Base-by-base conservation (phyloP, 163 green algal genomes). In the Chlorella variabilis region DNA sequence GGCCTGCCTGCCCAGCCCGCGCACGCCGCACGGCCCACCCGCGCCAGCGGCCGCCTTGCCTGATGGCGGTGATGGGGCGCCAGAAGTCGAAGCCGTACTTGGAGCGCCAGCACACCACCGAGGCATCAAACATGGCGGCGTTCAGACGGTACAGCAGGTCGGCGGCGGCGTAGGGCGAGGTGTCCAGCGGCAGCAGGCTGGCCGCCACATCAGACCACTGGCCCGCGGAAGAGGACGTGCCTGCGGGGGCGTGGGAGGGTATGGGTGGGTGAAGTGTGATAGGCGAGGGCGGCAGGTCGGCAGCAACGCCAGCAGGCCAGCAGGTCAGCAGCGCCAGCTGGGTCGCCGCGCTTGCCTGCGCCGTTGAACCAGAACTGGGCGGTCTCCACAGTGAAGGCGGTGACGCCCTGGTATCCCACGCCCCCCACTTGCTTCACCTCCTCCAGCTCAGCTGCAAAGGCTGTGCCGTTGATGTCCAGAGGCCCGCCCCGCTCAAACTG, bases 1-100 rank as follows among this genome's bases (percentile, higher is more conserved):
- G 45, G 45, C 45, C 11, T 54, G 45, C 45, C 15, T 11, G 11
- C 15, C 11, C 45, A 15, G 45, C 15, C 11, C 45, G 15, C 45
- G 11, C 45, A 54, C 11, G 45, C 45, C 45, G 45, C 45, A n/a
- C n/a, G n/a, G n/a, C n/a, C n/a, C n/a, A 11, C 11, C 45, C 15
- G 45, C 11, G 11, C 45, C 45, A 54, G 15, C 68, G 4, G 3
- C 38, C 68, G 20, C 5, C 71, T 31, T 33, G 29, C 31, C 71
- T 51, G 31, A 78, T 68, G 7, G 71, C 71, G 4, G 71, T 78
- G 25, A 68, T 34, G 49, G 71, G 71, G 13, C 71, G 29, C 71
- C 71, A 78, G 49, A 78, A 78, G 18, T 65, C n/a, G 29, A 33
- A 33, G 8, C 33, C 51, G 71, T 78, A 54, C 71, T 78, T 78